Percentiles rank a stretch among this genome's conserved stretches.
phyloP scores from a whole-genome alignment of 306 rosid species.

The Trifolium dubium region DNA sequence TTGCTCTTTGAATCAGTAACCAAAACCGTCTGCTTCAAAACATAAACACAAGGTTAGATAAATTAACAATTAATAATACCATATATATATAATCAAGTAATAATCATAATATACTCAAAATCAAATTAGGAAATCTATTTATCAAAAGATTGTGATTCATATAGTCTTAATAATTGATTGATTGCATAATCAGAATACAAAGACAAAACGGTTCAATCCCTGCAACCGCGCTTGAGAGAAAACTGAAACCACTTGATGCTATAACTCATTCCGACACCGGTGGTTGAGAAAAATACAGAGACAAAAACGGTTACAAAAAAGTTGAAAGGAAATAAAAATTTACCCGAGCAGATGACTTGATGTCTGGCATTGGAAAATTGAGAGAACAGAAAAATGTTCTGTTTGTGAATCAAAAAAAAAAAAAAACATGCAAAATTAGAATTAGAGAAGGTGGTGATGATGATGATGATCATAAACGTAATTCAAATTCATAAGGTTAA shows the following conservation, averaged over 20 bases:
- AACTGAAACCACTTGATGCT: no score
- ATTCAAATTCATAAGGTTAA: background rate
- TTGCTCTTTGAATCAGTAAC: constrained; percentile 49
- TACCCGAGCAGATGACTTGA: background rate
- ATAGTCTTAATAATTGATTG: background rate
- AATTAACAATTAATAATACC: background rate
- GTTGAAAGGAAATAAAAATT: no score
- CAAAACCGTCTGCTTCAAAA: constrained; percentile 50
- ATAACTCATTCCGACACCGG: no score
- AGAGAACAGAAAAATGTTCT: background rate
- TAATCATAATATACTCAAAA: background rate
- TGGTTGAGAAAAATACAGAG: no score
- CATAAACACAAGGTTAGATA: constrained; percentile 4
- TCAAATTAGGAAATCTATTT: background rate
- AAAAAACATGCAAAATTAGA: background rate
- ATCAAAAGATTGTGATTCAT: background rate
- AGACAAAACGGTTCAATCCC: no score
- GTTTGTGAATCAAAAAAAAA: background rate
- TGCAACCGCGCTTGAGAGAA: no score
- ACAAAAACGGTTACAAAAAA: no score
- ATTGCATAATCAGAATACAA: background rate
- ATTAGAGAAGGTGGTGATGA: background rate
- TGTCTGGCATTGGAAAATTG: background rate
- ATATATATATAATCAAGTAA: background rate
- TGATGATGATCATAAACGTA: background rate